A percentile compares a stretch with the other conserved stretches of the same genome.
Evolutionary conservation across 441 rosid species (phyloP).

Genomic region (Populus hybrid): DNA sequence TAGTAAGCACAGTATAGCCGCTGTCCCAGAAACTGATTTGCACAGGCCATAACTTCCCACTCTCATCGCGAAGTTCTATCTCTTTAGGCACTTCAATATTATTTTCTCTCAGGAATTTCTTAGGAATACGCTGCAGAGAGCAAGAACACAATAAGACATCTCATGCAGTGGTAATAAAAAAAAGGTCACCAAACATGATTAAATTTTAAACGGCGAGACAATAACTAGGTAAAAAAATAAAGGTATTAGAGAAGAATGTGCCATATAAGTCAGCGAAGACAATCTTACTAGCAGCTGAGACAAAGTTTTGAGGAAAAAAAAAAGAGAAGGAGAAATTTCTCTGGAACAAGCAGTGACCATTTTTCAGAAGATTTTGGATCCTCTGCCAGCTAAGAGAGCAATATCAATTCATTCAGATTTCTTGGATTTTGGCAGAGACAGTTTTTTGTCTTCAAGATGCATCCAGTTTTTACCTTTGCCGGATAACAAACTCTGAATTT

Average conservation of each 20-base stretch:
- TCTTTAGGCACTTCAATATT: constrained; percentile 11
- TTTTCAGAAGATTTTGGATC: not conserved
- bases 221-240: not conserved
- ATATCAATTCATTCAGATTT: not conserved
- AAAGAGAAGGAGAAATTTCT: too few relatives aligned
- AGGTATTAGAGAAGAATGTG: not conserved
- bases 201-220: not conserved
- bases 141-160: not conserved
- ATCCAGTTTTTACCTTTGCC: too few relatives aligned
- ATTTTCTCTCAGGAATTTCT: constrained; percentile 3
- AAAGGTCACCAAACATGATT: not conserved
- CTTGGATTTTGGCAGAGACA: not conserved
- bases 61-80: constrained; percentile 20
- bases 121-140: constrained; percentile 26
- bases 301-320: too few relatives aligned
- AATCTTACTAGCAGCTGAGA: not conserved
- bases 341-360: not conserved
- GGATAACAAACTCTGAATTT: too few relatives aligned
- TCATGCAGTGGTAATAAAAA: not conserved
- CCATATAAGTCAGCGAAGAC: not conserved
- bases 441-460: too few relatives aligned
- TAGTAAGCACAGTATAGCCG: not conserved
- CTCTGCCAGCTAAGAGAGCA: not conserved
- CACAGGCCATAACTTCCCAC: constrained; percentile 34
- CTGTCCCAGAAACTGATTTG: not conserved